These are phyloP conservation scores for Reutealis trisperma DNA, from an alignment of 345 rosid species.

Conservation along the genomic window DNA sequence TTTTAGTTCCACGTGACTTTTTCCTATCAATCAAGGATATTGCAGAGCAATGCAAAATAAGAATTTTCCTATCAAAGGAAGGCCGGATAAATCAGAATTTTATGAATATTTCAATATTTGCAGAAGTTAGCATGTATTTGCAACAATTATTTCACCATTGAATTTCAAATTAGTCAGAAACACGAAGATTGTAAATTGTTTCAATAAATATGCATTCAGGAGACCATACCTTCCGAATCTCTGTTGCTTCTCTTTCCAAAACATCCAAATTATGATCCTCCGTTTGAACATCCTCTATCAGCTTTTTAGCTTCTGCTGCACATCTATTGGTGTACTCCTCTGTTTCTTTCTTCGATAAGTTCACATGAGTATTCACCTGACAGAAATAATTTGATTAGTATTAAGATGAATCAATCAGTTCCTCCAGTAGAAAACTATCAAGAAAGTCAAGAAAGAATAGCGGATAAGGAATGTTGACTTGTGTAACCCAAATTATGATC, in stretches of 20 bases:
- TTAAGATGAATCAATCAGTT: constrained; percentile 6
- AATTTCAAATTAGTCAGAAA: background rate
- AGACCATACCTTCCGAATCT: constrained; percentile 52
- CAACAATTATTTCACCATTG: background rate
- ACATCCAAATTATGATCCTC: constrained; percentile 53
- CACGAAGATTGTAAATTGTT: background rate
- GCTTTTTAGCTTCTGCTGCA: constrained; percentile 58
- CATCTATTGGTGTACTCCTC: constrained; percentile 46
- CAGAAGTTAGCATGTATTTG: background rate
- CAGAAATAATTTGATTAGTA: constrained; percentile 6
- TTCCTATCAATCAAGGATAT: background rate
- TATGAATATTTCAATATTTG: background rate
- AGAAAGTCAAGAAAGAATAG: background rate
- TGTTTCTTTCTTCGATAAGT: constrained; percentile 53
- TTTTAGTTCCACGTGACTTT: background rate
- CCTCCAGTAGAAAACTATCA: background rate
- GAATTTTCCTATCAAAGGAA: background rate
- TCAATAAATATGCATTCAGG: background rate
- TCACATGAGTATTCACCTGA: constrained; percentile 59
- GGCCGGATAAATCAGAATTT: background rate
- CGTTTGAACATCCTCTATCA: constrained; percentile 49
- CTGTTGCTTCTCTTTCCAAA: constrained; percentile 76
- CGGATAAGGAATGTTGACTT: background rate
- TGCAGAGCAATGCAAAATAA: background rate
- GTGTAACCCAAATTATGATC: background rate